phyloP scores from a whole-genome alignment of 1,139 yeast genomes.

The Petasospora fabianii region DNA sequence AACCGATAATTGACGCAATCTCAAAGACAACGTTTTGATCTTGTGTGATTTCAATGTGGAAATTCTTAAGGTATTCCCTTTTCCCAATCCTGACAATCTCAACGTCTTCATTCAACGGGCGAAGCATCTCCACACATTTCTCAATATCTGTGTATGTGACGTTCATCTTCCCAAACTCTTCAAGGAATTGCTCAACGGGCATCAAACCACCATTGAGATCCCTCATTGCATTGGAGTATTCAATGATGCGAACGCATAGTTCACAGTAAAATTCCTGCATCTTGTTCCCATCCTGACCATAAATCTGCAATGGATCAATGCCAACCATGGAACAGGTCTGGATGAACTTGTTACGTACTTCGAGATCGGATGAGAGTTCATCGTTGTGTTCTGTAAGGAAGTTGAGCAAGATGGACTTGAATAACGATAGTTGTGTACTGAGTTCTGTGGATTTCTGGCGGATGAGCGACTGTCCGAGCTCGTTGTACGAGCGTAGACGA shows the following conservation, averaged over 20 bases:
- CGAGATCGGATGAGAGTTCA: slow-evolving; percentile 15
- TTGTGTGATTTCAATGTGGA: slow-evolving; percentile 31
- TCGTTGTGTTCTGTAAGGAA: slow-evolving; percentile 22
- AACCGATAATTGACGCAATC: slow-evolving; percentile 52
- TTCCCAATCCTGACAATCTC: slow-evolving; percentile 32
- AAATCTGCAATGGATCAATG: slow-evolving; percentile 23
- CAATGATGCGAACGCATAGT: slow-evolving; percentile 21
- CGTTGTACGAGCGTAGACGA: slow-evolving; percentile 14
- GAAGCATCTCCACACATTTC: slow-evolving; percentile 16
- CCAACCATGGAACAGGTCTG: slow-evolving; percentile 21
- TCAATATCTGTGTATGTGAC: slow-evolving; percentile 22
- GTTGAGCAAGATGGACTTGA: slow-evolving; percentile 23
- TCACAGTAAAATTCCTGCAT: slow-evolving; percentile 25
- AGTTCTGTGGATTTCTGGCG: slow-evolving; percentile 19
- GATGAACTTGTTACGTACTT: slow-evolving; percentile 18
- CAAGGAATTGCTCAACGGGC: slow-evolving; percentile 16
- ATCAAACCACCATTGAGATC: slow-evolving; percentile 25
- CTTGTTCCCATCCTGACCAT: slow-evolving; percentile 16
- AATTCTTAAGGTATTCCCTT: slow-evolving; percentile 30
- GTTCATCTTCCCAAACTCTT: slow-evolving; percentile 10
- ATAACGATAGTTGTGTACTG: slow-evolving; percentile 19
- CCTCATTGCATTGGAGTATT: slow-evolving; percentile 17
- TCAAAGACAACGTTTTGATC: slow-evolving; percentile 52
- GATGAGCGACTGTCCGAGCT: slow-evolving; percentile 19
- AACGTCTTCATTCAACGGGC: slow-evolving; percentile 31